These are phyloP conservation scores for Carpinus fangiana DNA, from an alignment of 306 rosid genomes.

Conservation along the genomic window DNA sequence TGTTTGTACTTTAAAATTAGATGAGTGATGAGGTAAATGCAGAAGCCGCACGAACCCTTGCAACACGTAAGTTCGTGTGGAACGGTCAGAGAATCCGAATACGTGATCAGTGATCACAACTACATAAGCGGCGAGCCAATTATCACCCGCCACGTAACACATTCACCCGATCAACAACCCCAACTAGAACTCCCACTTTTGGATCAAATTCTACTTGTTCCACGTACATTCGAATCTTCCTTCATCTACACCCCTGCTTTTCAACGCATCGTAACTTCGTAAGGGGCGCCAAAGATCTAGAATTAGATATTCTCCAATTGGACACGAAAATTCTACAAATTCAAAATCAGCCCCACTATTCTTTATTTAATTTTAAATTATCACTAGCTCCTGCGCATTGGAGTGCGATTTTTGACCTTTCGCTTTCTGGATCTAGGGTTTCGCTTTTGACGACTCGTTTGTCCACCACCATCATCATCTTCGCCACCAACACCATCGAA, in stretches of 20 bases:
- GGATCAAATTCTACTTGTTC: not conserved
- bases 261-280: not conserved
- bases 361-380: slow-evolving; percentile 2
- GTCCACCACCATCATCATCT: slow-evolving; percentile 23
- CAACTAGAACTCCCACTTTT: not conserved
- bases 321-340: not conserved
- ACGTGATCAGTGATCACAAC: not conserved
- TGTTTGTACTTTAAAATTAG: too few relatives aligned
- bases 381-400: slow-evolving; percentile 24
- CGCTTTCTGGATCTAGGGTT: slow-evolving; percentile 99
- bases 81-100: not conserved
- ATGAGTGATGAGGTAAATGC: not conserved
- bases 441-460: slow-evolving; percentile 47
- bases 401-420: slow-evolving; percentile 70
- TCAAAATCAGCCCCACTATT: not conserved
- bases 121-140: not conserved
- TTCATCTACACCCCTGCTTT: slow-evolving; percentile 3
- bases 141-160: not conserved
- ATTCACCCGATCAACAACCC: not conserved
- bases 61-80: not conserved
- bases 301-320: not conserved
- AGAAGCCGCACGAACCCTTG: not conserved
- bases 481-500: slow-evolving; percentile 24
- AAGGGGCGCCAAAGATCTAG: not conserved
- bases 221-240: not conserved